Conservation (phyloP, 306 rosid species). For the Inga oerstediana region DNA sequence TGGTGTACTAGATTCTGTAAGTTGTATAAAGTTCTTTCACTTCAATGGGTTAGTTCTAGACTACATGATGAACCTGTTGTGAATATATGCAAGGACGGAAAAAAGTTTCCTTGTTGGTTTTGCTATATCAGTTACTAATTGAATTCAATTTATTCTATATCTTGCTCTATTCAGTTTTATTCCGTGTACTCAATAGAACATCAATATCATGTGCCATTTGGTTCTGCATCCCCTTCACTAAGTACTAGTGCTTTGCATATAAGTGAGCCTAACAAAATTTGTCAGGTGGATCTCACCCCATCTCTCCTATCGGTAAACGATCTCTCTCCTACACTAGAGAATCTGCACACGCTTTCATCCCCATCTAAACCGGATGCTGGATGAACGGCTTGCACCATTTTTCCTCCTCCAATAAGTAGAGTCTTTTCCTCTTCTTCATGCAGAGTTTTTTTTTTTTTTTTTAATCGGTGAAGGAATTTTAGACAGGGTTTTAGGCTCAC, state of each 20-base stretch:
- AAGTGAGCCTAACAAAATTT: background rate
- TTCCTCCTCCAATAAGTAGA: no score
- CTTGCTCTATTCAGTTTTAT: background rate
- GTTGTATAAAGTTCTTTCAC: slow-evolving; percentile 18
- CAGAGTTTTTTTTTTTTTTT: no score
- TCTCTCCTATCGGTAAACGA: no score
- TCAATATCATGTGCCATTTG: background rate
- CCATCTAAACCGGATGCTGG: no score
- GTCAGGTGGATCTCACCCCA: background rate
- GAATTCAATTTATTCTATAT: background rate
- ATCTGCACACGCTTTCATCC: background rate
- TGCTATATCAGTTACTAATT: background rate
- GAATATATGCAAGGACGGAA: background rate
- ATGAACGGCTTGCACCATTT: no score
- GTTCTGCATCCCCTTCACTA: background rate
- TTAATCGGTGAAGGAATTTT: no score
- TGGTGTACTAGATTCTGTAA: slow-evolving; percentile 15
- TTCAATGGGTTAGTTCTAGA: background rate
- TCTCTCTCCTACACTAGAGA: background rate
- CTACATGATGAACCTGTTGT: slow-evolving; percentile 1
- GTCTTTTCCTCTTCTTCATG: no score
- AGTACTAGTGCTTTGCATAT: background rate
- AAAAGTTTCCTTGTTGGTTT: background rate
- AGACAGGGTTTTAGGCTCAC: no score
- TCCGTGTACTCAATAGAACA: background rate